A percentile compares a stretch with the other conserved stretches of the same genome.
phyloP scores from a whole-genome alignment of 2,329 filamentous ascomycete species.

The Massarina eburnea region DNA sequence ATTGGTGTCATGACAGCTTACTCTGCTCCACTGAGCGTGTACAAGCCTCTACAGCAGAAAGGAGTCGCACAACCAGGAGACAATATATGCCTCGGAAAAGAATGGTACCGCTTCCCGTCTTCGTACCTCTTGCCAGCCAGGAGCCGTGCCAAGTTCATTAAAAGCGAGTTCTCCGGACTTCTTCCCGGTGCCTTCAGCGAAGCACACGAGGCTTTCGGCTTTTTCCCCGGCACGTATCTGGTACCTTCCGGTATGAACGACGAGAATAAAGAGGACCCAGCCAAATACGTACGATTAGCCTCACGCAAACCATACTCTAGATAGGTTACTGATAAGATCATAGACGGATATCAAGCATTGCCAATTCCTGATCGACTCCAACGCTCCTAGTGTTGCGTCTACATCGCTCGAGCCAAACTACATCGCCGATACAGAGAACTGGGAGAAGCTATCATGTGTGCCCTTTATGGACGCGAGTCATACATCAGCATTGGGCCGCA shows the following conservation, averaged over 20 bases:
- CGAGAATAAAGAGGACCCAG: conserved; percentile 79
- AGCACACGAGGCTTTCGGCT: conserved; percentile 66
- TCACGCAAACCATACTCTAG: background rate
- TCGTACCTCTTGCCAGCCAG: conserved; percentile 86
- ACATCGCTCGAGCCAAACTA: conserved; percentile 80
- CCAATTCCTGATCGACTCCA: conserved; percentile 84
- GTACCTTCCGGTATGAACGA: conserved; percentile 88
- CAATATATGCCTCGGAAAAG: conserved; percentile 86
- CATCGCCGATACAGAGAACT: conserved; percentile 69
- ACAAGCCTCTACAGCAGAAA: conserved; percentile 63
- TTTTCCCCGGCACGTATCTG: conserved; percentile 83
- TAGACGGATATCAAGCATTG: conserved; percentile 72
- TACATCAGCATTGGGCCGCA: conserved; percentile 72
- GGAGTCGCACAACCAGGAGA: conserved; percentile 63
- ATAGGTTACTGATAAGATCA: conserved; percentile 17
- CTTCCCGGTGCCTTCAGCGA: conserved; percentile 89
- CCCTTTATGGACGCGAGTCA: conserved; percentile 77
- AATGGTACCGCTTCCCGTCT: conserved; percentile 97
- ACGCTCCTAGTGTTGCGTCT: conserved; percentile 63
- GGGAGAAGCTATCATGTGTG: conserved; percentile 75
- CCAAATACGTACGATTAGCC: conserved; percentile 72
- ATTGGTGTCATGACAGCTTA: conserved; percentile 80
- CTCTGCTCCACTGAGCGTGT: conserved; percentile 74
- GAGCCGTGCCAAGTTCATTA: conserved; percentile 85
- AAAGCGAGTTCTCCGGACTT: conserved; percentile 84